Base-by-base conservation (phyloP, 2,329 filamentous ascomycete genomes). In the Colletotrichum destructivum region DNA sequence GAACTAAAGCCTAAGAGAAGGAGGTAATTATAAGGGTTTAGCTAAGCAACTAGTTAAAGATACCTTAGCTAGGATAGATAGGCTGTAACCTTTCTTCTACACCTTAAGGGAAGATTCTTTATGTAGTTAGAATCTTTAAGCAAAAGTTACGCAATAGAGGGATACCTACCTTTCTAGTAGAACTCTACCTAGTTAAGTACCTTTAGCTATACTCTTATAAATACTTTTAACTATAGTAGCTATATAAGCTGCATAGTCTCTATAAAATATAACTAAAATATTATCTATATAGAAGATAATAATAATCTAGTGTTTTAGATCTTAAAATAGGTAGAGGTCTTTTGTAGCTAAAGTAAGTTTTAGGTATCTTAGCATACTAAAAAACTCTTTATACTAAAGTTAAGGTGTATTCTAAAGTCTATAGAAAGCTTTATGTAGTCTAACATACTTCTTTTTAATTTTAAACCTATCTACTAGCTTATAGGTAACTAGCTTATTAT, bases 51-150 rank as follows among this genome's bases (percentile, higher is more conserved):
- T 9, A 9, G 7, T 9, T 35, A 35, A 8, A 35, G 7, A 35
- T 35, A 9, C 8, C 7, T 9, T 35, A 35, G 31, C 31, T 35
- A 35, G 2, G 2, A 4, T 1, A n/a, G n/a, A 47, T 7, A 7
- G 4, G 1, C 18, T 47, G 16, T 9, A 18, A 9, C 2, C 0
- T 0, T 8, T 9, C 5, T 9, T 35, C 9, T 9, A n/a, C n/a
- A n/a, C 31, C 5, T 9, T 2, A 2, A 9, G 9, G 8, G 8
- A 9, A 9, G 8, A 35, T 35, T 35, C 8, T 2, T 9, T 35
- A 35, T 35, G 5, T 35, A 35, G 31, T 35, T 9, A 35, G 8
- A 35, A 35, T 9, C 3, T 35, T 35, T 35, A 35, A 9, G 31
- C 8, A 4, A 35, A 35, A 2, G 8, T 35, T 35, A 9, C 0